Conservation (phyloP, 352 stramenopile species). For the Phytopythium kandeliae region DNA sequence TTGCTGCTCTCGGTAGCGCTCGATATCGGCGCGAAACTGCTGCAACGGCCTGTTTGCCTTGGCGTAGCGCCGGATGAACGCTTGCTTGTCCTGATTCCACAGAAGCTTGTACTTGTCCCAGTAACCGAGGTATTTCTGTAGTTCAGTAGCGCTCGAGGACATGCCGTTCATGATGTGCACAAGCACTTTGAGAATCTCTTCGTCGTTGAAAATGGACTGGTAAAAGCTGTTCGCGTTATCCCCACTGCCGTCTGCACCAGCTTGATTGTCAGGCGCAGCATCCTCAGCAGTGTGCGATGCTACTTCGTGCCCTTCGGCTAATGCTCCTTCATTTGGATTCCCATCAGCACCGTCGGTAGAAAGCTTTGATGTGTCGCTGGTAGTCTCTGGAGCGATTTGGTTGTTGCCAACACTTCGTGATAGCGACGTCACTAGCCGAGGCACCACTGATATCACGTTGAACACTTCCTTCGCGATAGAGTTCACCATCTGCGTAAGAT, state of each 20-base stretch:
- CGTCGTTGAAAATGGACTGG: constrained; percentile 93
- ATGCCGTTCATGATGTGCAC: constrained; percentile 97
- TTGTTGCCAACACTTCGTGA: constrained; percentile 15
- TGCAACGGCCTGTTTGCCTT: constrained; percentile 91
- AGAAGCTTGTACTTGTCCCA: constrained; percentile 94
- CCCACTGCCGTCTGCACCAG: background rate
- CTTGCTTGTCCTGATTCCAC: constrained; percentile 94
- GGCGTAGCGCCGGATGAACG: constrained; percentile 93
- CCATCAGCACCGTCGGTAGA: constrained; percentile 3
- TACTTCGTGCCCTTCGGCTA: constrained; percentile 13
- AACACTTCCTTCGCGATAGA: constrained; percentile 95
- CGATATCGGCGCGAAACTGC: constrained; percentile 92
- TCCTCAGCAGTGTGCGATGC: too few relatives aligned
- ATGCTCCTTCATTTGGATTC: constrained; percentile 7
- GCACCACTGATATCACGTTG: constrained; percentile 89
- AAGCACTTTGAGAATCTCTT: constrained; percentile 94
- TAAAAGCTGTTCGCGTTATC: constrained; percentile 78
- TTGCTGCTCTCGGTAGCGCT: constrained; percentile 89
- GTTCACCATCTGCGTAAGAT: constrained; percentile 94
- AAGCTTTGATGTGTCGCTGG: background rate
- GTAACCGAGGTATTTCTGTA: constrained; percentile 94
- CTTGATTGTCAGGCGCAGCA: background rate
- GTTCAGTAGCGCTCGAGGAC: constrained; percentile 88
- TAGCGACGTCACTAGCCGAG: constrained; percentile 67
- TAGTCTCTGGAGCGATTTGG: constrained; percentile 14